Evolutionary conservation across 2,329 filamentous ascomycete genomes (phyloP).

Genomic region (Cladophialophora immunda): DNA sequence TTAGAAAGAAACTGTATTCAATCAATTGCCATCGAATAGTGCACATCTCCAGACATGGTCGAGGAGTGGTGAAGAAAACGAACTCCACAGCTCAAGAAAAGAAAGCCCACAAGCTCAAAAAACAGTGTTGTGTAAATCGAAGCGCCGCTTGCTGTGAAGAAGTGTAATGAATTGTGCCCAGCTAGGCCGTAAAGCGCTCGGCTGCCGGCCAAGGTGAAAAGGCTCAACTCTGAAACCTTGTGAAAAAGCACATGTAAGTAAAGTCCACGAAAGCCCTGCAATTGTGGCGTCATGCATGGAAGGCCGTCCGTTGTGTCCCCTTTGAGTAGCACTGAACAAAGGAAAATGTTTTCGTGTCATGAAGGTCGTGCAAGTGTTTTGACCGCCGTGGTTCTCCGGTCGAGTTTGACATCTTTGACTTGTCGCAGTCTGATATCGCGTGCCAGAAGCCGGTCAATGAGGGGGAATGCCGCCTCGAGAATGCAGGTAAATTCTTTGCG

Average conservation of each 20-base stretch:
- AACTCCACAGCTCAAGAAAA: conserved; percentile 5
- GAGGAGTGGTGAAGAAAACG: conserved; percentile 2
- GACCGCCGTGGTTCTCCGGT: neutral
- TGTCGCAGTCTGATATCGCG: neutral
- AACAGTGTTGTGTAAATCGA: conserved; percentile 4
- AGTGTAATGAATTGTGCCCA: conserved; percentile 1
- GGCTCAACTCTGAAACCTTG: neutral
- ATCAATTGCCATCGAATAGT: neutral
- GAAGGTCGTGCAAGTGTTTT: conserved; percentile 20
- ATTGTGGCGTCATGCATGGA: conserved; percentile 5
- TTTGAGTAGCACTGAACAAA: conserved; percentile 14
- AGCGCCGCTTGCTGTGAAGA: conserved; percentile 22
- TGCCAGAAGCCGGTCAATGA: neutral
- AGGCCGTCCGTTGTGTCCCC: neutral
- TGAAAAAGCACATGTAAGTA: neutral
- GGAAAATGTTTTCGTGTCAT: conserved; percentile 25
- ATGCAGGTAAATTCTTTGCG: conserved; percentile 14
- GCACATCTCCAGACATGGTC: neutral
- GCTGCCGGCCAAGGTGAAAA: neutral
- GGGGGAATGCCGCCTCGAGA: neutral
- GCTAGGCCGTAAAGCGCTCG: neutral
- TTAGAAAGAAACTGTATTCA: neutral
- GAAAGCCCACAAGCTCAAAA: conserved; percentile 6
- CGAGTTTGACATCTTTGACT: neutral
- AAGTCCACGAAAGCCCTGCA: conserved; percentile 11